phyloP scores from a whole-genome alignment of 1,284 basidiomycete genomes.

The Malassezia slooffiae region DNA sequence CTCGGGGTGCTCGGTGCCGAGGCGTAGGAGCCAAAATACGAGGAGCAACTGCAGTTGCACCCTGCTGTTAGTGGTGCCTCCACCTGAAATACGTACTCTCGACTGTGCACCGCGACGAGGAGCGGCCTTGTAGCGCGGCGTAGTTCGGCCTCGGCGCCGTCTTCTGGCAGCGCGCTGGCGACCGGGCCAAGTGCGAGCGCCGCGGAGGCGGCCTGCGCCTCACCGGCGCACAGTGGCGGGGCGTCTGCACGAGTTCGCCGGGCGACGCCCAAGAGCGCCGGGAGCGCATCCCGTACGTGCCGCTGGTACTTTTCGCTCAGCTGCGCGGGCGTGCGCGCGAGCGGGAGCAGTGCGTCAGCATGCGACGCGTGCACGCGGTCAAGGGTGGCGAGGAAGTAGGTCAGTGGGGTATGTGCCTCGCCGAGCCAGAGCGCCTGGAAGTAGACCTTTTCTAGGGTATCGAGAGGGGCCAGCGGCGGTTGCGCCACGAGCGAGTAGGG shows the following conservation, averaged over 20 bases:
- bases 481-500: too few relatives aligned
- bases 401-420: conserved; percentile 14
- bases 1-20: background rate
- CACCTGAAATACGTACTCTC: conserved; percentile 5
- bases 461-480: too few relatives aligned
- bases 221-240: too few relatives aligned
- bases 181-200: too few relatives aligned
- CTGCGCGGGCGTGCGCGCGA: conserved; percentile 8
- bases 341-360: background rate
- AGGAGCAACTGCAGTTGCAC: conserved; percentile 9
- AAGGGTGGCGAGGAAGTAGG: background rate
- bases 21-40: conserved; percentile 1
- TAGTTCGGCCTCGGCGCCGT: background rate
- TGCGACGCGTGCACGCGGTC: background rate
- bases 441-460: too few relatives aligned
- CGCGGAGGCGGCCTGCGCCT: too few relatives aligned
- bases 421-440: conserved; percentile 9
- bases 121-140: conserved; percentile 1
- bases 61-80: conserved; percentile 1
- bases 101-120: conserved; percentile 4
- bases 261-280: too few relatives aligned
- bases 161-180: too few relatives aligned
- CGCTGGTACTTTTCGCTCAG: conserved; percentile 5
- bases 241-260: too few relatives aligned
- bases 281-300: too few relatives aligned